Conservation (phyloP, 169 alveolate species). For the Cryptosporidium tyzzeri region DNA sequence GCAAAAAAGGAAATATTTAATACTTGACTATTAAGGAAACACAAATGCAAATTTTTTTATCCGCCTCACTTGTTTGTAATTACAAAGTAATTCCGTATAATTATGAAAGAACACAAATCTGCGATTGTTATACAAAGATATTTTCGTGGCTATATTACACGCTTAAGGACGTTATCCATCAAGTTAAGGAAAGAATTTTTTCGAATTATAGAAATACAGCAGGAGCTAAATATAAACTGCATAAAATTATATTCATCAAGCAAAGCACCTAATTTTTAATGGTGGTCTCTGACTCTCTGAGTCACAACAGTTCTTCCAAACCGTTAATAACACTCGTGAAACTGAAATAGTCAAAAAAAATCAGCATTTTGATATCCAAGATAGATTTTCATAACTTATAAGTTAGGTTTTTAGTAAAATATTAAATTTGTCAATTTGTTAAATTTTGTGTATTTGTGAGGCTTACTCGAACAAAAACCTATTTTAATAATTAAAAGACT, state of each 20-base stretch:
- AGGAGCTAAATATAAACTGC: neutral
- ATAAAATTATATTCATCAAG: conserved; percentile 1
- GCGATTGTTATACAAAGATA: conserved; percentile 27
- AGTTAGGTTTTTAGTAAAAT: no score
- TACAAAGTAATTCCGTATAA: neutral
- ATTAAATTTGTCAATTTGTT: neutral
- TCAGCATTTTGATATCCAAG: no score
- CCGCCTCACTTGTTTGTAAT: neutral
- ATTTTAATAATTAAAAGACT: no score
- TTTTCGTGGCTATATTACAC: conserved; percentile 54
- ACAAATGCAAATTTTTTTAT: neutral
- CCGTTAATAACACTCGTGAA: neutral
- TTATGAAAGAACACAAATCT: neutral
- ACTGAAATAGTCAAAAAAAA: neutral
- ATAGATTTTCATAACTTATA: no score
- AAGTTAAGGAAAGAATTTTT: conserved; percentile 14
- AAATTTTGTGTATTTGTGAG: neutral
- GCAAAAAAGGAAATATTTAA: neutral
- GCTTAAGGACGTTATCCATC: conserved; percentile 22
- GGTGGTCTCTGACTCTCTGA: neutral
- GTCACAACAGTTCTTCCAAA: neutral
- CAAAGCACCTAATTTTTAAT: neutral
- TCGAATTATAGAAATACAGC: conserved; percentile 43
- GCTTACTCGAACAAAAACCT: neutral
- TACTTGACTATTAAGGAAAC: neutral